Base-by-base conservation (phyloP, 805 yeast genomes). In the Trichomonascus vanleenenianus region DNA sequence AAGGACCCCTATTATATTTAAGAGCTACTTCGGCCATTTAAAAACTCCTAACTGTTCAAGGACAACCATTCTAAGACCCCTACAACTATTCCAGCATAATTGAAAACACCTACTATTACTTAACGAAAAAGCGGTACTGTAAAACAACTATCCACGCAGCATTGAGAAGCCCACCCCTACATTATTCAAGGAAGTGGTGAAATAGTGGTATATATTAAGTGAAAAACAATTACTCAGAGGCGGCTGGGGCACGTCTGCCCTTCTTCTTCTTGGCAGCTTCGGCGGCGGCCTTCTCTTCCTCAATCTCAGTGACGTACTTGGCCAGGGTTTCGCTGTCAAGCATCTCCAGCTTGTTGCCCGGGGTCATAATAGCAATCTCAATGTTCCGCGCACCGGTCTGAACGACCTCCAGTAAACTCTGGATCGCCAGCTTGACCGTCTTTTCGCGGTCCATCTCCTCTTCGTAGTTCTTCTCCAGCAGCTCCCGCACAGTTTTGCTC, bases 361-460 rank as follows among this genome's bases (percentile, higher is more conserved):
- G 85, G 50, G 77, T 78, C 76, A 91, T 79, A 33, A 93, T 81
- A 3, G 94, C 84, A 42, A 93, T 80, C 67, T 93, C 98, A 61
- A 93, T 89, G 65, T 93, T 93, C 63, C 86, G 85, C 39, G 97
- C 94, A 36, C 98, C 98, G 2, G 97, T 89, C 70, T 93, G 97
- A 19, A 93, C 98, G 42, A 93, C 97, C 65, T 93, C 98, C 56
- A 93, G 73, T 56, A 93, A 72, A 14, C 95, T 80, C 69, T 85
- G 85, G 42, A 93, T 79, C 2, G 97, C 79, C 58, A 93, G 78
- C 56, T 79, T 79, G 46, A 89, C 72, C 18, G 96, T 83, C 33
- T 78, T 83, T 51, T 80, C 86, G 43, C 74, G 70, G 44, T 76
- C 80, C 67, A 81, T 75, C 9, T 69, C 79, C 32, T 68, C 74